Base-by-base conservation (phyloP, 2,329 filamentous ascomycete genomes). In the Purpureocillium takamizusanense region DNA sequence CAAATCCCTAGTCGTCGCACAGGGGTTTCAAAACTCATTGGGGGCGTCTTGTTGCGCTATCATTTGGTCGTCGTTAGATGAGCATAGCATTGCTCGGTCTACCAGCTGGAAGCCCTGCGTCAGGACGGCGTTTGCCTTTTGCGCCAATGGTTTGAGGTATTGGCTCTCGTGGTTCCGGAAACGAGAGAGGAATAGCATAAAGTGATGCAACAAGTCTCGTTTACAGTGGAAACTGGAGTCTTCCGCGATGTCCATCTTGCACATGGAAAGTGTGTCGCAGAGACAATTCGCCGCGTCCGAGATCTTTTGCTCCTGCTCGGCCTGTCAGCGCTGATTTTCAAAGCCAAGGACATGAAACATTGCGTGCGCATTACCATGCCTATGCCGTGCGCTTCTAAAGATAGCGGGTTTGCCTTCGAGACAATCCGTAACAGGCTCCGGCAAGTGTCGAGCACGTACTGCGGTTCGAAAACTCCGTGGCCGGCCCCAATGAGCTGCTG, bases 131-230 rank as follows among this genome's bases (percentile, higher is more conserved):
- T 25, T 25, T 10, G 21, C 34, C 17, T 17, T 16, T 7, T 12
- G 7, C 14, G 17, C 21, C 5, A 34, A 17, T 8, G 46, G 46
- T 38, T 39, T 40, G 10, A 49, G 45, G 31, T 45, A 49, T 27
- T 43, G 39, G 4, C 42, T 47, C 35, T 49, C 48, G 14, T 42
- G 43, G 23, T 47, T 46, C 8, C 48, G 43, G 29, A 50, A 50
- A 10, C 36, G 36, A 12, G 48, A 37, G 13, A 50, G 35, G 29
- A 50, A 43, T 2, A 43, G 30, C 43, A 50, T 47, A 33, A 47
- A 47, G 27, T 38, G 38, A 18, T 49, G 47, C 9, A 50, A 33
- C 39, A 29, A 37, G 27, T 25, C 21, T 25, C 6, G 21, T 25
- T 5, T 10, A 10, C 21, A 5, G 21, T 25, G 10, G 21, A 25